These are phyloP conservation scores for Coniochaeta hoffmannii DNA, from an alignment of 2,329 filamentous ascomycete genomes.

Conservation along the genomic window DNA sequence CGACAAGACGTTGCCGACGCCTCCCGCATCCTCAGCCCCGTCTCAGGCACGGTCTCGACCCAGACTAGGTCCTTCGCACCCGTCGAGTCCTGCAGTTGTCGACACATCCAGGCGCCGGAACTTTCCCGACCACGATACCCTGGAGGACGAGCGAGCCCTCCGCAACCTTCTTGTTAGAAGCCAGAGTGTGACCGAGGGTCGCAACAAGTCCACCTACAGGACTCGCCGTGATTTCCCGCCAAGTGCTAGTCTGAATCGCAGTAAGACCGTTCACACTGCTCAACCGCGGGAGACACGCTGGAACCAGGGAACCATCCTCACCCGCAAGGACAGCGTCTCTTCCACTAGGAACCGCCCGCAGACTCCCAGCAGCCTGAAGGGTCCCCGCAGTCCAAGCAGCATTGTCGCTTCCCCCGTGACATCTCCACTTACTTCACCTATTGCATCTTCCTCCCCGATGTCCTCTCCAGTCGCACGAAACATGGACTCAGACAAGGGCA, in stretches of 20 bases:
- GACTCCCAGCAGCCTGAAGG: constrained; percentile 8
- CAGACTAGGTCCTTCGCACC: constrained; percentile 16
- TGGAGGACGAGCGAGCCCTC: constrained; percentile 9
- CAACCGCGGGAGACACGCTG: constrained; percentile 16
- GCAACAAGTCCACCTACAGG: constrained; percentile 8
- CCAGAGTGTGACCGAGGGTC: constrained; percentile 10
- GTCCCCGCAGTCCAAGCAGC: constrained; percentile 10
- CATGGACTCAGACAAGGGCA: constrained; percentile 4
- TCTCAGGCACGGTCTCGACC: constrained; percentile 37
- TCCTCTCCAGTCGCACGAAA: not conserved
- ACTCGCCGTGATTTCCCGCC: constrained; percentile 6
- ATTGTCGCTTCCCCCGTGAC: not conserved
- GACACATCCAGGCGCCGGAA: constrained; percentile 1
- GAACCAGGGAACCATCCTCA: constrained; percentile 20
- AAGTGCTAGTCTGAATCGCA: constrained; percentile 11
- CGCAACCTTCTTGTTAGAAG: constrained; percentile 12
- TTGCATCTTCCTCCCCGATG: constrained; percentile 12
- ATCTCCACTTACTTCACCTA: constrained; percentile 16
- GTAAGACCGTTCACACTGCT: constrained; percentile 12
- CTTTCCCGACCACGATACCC: constrained; percentile 6
- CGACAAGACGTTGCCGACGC: constrained; percentile 24
- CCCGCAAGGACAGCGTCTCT: constrained; percentile 15
- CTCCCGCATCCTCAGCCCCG: constrained; percentile 47
- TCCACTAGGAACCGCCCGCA: not conserved
- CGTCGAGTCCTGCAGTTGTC: constrained; percentile 2